These are phyloP conservation scores for Vinca minor DNA, from an alignment of 257 asterid species.

Conservation along the genomic window DNA sequence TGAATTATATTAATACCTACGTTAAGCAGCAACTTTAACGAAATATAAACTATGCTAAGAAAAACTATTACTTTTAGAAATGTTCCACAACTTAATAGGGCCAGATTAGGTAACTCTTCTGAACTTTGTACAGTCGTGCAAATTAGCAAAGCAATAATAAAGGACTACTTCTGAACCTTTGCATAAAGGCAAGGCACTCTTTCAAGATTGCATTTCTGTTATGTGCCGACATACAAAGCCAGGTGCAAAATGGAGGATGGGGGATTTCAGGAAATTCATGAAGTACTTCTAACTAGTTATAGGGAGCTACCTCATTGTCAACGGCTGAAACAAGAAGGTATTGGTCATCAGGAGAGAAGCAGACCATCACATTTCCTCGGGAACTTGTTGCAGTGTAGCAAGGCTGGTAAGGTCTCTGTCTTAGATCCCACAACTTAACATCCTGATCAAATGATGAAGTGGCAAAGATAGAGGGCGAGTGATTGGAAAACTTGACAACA, in stretches of 20 bases:
- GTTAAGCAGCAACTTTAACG: neutral
- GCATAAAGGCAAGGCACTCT: neutral
- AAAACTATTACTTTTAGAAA: neutral
- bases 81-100: neutral
- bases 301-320: slow-evolving; percentile 74
- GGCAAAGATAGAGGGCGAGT: slow-evolving; percentile 78
- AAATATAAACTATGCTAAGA: neutral
- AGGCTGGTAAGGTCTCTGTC: slow-evolving; percentile 66
- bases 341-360: slow-evolving; percentile 91
- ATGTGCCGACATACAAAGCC: neutral
- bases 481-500: slow-evolving; percentile 89
- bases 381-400: slow-evolving; percentile 79
- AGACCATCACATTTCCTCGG: slow-evolving; percentile 89
- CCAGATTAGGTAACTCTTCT: neutral
- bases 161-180: neutral
- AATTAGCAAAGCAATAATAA: neutral
- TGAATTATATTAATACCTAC: neutral
- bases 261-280: neutral
- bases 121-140: neutral
- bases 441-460: slow-evolving; percentile 86
- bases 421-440: slow-evolving; percentile 89
- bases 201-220: neutral
- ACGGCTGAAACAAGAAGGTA: slow-evolving; percentile 92
- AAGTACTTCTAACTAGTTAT: neutral
- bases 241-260: neutral